Base-by-base conservation (phyloP, 1,139 yeast genomes). In the Pichia sp. region DNA sequence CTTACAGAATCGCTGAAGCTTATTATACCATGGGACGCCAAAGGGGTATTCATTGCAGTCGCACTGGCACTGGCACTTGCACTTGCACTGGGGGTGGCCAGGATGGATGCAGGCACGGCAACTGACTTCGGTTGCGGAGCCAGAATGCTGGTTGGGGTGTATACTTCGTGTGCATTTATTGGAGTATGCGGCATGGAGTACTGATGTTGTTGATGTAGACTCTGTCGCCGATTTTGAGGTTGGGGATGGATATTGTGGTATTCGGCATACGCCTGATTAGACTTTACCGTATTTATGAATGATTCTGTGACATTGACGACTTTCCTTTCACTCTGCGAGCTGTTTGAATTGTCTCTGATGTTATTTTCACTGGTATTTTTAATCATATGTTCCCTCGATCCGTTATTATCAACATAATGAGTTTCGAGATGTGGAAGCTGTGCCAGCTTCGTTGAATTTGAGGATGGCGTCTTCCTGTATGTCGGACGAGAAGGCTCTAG, bases 391-490 rank as follows among this genome's bases (percentile, higher is more conserved):
- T 29, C 26, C n/a, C 14, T 23, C 8, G 26, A 23, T 5, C 10
- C 14, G 15, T 29, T 18, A 19, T 31, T 27, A n/a, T 14, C 9
- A 8, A 12, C 8, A 15, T 19, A 25, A 6, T 27, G 35, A 6
- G 47, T 44, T 13, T 44, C 46, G 12, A 44, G 29, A n/a, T 48
- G 53, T 7, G 58, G 56, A 15, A 53, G 30, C 15, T 39, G 40
- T 5, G 52, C 22, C 19, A 43, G 35, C 29, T 46, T 50, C 3
- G 16, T 9, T 10, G 44, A 37, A 21, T 12, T 31, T 2, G 30
- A 28, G 5, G 20, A 16, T 26, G 20, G 1, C 4, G 36, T 22
- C 14, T 36, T 39, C 13, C 30, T 30, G 13, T 22, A 41, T 3
- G 36, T 36, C 8, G 45, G 45, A 10, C 42, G 40, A 14, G 30